Percentiles rank a stretch among this genome's conserved stretches.
Evolutionary conservation across 257 asterid species (phyloP).

Genomic region (Ligustrum vulgare): DNA sequence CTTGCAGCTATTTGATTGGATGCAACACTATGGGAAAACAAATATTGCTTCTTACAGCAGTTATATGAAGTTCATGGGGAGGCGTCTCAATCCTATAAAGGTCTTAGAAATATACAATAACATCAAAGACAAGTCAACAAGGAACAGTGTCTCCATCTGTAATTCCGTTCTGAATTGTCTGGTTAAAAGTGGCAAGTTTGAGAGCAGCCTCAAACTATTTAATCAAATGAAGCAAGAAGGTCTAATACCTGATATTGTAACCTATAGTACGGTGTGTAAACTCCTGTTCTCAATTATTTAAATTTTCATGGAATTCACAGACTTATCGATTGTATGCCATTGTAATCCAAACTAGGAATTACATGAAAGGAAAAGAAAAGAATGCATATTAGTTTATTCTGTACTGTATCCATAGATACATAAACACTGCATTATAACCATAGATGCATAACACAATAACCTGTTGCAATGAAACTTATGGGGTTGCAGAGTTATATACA

Average conservation of each 20-base stretch:
- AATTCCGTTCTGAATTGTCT: slow-evolving; percentile 79
- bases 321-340: background rate
- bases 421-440: background rate
- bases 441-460: background rate
- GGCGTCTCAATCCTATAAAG: slow-evolving; percentile 54
- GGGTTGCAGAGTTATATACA: slow-evolving; percentile 22
- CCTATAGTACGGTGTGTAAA: slow-evolving; percentile 84
- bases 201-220: slow-evolving; percentile 74
- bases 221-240: slow-evolving; percentile 85
- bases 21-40: slow-evolving; percentile 73
- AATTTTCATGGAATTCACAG: slow-evolving; percentile 5
- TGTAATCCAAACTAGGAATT: background rate
- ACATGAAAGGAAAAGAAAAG: background rate
- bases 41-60: slow-evolving; percentile 89
- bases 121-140: slow-evolving; percentile 57
- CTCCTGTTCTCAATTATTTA: slow-evolving; percentile 22
- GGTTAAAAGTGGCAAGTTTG: slow-evolving; percentile 66
- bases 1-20: slow-evolving; percentile 94
- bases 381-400: background rate
- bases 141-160: slow-evolving; percentile 78
- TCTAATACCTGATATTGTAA: slow-evolving; percentile 81
- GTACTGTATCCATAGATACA: background rate
- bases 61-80: slow-evolving; percentile 76
- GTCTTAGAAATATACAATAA: slow-evolving; percentile 71
- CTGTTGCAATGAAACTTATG: slow-evolving; percentile 6